Evolutionary conservation across 2,329 filamentous ascomycete genomes (phyloP).

Genomic region (Harringtonia aguacate): DNA sequence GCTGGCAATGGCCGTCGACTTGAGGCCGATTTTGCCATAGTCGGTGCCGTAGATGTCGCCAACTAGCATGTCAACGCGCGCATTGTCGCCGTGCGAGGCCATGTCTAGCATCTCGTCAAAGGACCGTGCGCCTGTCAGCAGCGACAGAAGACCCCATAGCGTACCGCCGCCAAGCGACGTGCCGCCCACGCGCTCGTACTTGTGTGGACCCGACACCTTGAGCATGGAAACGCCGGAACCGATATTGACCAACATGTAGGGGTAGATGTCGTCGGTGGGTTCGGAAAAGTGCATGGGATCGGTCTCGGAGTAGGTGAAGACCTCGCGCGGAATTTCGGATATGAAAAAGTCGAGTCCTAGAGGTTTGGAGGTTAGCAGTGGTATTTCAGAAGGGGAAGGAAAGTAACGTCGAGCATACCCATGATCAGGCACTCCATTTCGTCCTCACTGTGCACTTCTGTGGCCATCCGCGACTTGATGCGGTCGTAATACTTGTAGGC

Average conservation of each 20-base stretch:
- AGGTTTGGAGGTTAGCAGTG: neutral
- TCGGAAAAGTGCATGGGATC: constrained; percentile 85
- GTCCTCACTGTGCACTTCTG: constrained; percentile 85
- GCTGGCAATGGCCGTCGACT: constrained; percentile 89
- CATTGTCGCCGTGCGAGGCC: constrained; percentile 85
- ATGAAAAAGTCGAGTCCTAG: constrained; percentile 98
- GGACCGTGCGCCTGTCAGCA: constrained; percentile 86
- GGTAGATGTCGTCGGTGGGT: constrained; percentile 60
- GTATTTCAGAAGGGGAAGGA: neutral
- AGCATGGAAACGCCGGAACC: constrained; percentile 95
- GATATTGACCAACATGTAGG: constrained; percentile 96
- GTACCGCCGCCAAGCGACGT: constrained; percentile 95
- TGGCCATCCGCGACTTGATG: constrained; percentile 71
- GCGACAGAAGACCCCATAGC: constrained; percentile 85
- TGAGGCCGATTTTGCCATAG: constrained; percentile 92
- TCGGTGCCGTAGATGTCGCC: constrained; percentile 96
- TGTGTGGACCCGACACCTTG: constrained; percentile 82
- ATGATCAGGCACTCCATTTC: constrained; percentile 99
- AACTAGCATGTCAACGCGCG: constrained; percentile 89
- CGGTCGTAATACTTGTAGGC: constrained; percentile 96
- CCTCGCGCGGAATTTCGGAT: constrained; percentile 90
- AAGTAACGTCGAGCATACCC: constrained; percentile 39
- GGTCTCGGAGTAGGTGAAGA: constrained; percentile 89
- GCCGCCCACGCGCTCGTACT: constrained; percentile 85
- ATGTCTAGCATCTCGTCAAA: constrained; percentile 96